These are phyloP conservation scores for Fimicolochytrium jonesii DNA, from an alignment of 192 early-diverging fungal genomes.

Conservation along the genomic window DNA sequence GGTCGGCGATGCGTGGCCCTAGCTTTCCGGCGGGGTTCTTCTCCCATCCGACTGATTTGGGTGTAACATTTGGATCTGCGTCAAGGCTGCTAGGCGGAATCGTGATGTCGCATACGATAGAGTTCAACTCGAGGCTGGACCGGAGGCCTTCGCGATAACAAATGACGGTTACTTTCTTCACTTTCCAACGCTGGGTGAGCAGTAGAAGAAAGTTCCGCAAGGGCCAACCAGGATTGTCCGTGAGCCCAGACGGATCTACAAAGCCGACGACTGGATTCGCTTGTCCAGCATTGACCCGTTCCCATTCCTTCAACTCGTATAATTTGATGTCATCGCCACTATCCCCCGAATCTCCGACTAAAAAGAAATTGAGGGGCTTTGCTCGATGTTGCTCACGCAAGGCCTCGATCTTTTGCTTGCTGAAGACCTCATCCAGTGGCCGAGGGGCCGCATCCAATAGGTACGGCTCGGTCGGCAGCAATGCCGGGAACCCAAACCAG, in stretches of 20 bases:
- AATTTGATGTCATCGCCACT: too few species aligned
- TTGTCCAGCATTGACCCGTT: slow-evolving; percentile 43
- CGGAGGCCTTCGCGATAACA: slow-evolving; percentile 57
- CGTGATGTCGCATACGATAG: slow-evolving; percentile 45
- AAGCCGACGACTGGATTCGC: slow-evolving; percentile 69
- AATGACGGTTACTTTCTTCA: slow-evolving; percentile 50
- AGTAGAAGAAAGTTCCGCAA: slow-evolving; percentile 80
- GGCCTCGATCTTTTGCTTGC: background rate
- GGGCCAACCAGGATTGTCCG: slow-evolving; percentile 84
- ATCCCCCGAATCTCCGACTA: too few species aligned
- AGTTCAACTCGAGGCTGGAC: slow-evolving; percentile 23
- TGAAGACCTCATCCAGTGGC: slow-evolving; percentile 34
- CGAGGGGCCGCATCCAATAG: background rate
- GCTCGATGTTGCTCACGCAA: background rate
- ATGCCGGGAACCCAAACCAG: slow-evolving; percentile 92
- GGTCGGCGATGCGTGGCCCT: slow-evolving; percentile 74
- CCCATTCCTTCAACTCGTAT: slow-evolving; percentile 52
- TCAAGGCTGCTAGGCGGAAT: slow-evolving; percentile 28
- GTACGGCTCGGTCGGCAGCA: slow-evolving; percentile 64
- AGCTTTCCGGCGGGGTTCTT: slow-evolving; percentile 73
- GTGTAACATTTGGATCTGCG: slow-evolving; percentile 16
- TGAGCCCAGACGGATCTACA: slow-evolving; percentile 78
- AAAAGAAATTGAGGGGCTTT: background rate
- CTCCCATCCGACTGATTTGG: slow-evolving; percentile 89
- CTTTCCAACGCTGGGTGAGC: slow-evolving; percentile 49